Evolutionary conservation across 106 monocot genomes (phyloP).

Genomic region (Phalaenopsis aphrodite): DNA sequence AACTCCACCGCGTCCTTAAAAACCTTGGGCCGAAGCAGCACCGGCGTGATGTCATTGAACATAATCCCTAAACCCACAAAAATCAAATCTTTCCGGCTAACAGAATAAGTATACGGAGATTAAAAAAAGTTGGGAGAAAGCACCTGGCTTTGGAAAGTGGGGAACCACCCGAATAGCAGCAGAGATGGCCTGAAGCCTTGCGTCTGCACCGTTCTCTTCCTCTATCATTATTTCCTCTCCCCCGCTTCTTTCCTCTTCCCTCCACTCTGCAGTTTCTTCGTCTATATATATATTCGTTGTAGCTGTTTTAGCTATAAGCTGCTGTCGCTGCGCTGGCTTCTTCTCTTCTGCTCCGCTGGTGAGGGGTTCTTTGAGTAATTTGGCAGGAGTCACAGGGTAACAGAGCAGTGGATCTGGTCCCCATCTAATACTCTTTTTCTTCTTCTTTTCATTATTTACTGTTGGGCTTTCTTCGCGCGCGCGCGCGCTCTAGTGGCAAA

Average conservation of each 20-base stretch:
- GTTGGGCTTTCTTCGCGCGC: too few species aligned
- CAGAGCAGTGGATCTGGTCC: neutral
- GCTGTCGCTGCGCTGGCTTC: neutral
- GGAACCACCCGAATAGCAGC: conserved; percentile 86
- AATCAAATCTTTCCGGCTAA: conserved; percentile 2
- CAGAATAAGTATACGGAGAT: neutral
- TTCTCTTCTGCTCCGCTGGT: neutral
- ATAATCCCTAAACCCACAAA: conserved; percentile 52
- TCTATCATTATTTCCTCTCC: conserved; percentile 26
- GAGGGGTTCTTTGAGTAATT: conserved; percentile 1
- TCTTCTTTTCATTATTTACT: too few species aligned
- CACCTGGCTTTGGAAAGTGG: conserved; percentile 91
- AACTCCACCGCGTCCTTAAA: conserved; percentile 80
- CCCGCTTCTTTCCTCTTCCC: neutral
- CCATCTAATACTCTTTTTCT: neutral
- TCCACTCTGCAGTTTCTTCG: neutral
- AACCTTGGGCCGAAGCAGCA: conserved; percentile 69
- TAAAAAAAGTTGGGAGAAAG: neutral
- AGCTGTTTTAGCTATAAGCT: too few species aligned
- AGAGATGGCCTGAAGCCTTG: conserved; percentile 64
- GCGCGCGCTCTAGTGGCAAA: neutral
- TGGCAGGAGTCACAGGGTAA: neutral
- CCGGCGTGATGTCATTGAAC: conserved; percentile 86
- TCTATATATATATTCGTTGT: neutral
- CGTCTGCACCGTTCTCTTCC: conserved; percentile 44